Base-by-base conservation (phyloP, 192 early-diverging fungal genomes). In the Hyaloraphidium curvatum region DNA sequence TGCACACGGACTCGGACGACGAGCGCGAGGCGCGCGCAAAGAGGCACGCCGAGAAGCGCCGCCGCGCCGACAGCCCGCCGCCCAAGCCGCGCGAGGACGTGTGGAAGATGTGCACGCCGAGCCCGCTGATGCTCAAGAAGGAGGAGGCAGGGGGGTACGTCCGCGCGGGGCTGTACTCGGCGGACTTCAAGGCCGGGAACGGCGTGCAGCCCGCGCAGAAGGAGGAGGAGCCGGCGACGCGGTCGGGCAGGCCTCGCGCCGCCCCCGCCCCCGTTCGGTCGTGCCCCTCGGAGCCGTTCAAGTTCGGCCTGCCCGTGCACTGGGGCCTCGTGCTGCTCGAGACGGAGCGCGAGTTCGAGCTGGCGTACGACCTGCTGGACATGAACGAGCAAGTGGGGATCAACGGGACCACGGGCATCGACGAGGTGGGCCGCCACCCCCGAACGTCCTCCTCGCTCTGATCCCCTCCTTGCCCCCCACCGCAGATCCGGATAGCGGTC, bases 301-400 rank as follows among this genome's bases (percentile, higher is more conserved):
- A 52, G 21, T 76, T 87, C 37, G 68, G 66, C 1, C 37, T 81
- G 22, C 81, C 83, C 2, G 62, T 77, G 31, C 69, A 75, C 43
- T 25, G 14, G 43, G 84, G 84, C 7, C 50, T 67, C 13, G 51
- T 58, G 4, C 39, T 87, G 4, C 58, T 84, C 28, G 56, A 66
- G 2, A 67, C 43, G 0, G 63, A 72, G 37, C 28, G 39, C 23
- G 80, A 89, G 27, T 89, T 89, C 57, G 51, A 53, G 3, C 50
- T 89, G 1, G 74, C 84, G 0, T 74, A 63, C 48, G 80, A 87
- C 66, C 63, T 89, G 21, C 58, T 68, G 17, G 40, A 52, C n/a
- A 58, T 61, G 17, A 37, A 56, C 1, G 40, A 65, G 28, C 11
- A 35, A 3, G 33, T 27, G 2, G 65, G 66, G 5, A 48, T 48